A percentile compares a stretch with the other conserved stretches of the same genome.
Evolutionary conservation across 2,329 filamentous ascomycete genomes (phyloP).

Genomic region (Amauroascus verrucosus): DNA sequence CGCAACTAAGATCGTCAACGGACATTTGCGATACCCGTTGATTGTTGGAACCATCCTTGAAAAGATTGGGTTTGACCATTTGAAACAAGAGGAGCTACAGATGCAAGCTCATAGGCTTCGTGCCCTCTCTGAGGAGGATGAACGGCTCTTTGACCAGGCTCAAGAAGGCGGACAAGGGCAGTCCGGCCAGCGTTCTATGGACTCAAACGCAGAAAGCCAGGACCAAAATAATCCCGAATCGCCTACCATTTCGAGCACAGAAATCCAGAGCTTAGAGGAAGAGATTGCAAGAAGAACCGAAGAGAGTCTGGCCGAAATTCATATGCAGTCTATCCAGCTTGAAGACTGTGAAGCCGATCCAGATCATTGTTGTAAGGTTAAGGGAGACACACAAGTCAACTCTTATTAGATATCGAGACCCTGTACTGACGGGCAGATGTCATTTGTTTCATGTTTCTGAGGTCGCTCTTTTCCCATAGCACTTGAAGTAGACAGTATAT

Average conservation of each 20-base stretch:
- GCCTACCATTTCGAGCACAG: constrained; percentile 8
- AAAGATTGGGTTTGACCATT: constrained; percentile 58
- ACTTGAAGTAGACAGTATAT: not conserved
- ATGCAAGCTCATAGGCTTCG: constrained; percentile 34
- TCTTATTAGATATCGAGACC: too few relatives aligned
- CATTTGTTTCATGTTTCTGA: not conserved
- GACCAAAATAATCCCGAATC: not conserved
- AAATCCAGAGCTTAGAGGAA: constrained; percentile 23
- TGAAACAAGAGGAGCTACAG: constrained; percentile 41
- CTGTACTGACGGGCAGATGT: too few relatives aligned
- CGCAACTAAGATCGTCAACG: constrained; percentile 54
- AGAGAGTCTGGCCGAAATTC: constrained; percentile 21
- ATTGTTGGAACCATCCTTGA: constrained; percentile 57
- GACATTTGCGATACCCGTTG: constrained; percentile 61
- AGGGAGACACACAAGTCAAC: not conserved
- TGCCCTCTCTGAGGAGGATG: constrained; percentile 28
- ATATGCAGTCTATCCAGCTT: constrained; percentile 15
- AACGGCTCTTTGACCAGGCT: constrained; percentile 26
- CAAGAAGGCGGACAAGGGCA: constrained; percentile 1
- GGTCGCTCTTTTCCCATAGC: not conserved
- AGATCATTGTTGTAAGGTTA: not conserved
- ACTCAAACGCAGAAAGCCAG: not conserved
- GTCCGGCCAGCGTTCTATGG: not conserved
- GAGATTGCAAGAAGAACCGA: constrained; percentile 25
- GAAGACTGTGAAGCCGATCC: constrained; percentile 3